Evolutionary conservation across 2,329 filamentous ascomycete species (phyloP).

Genomic region (Pyricularia sp.): DNA sequence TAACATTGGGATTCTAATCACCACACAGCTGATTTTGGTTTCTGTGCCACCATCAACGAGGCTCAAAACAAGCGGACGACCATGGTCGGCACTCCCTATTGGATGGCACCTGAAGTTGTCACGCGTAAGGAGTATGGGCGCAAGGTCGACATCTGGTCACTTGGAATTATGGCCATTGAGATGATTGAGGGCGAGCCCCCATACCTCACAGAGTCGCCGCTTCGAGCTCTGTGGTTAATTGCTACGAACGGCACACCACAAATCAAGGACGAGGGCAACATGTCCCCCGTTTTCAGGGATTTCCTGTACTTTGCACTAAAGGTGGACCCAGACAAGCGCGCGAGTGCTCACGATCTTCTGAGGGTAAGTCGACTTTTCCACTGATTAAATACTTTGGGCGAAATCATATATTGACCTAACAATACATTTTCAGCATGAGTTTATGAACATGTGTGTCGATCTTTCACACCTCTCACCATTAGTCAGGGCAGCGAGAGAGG

Average conservation of each 20-base stretch:
- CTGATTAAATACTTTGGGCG: background rate
- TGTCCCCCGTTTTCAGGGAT: slow-evolving; percentile 74
- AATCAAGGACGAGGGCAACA: slow-evolving; percentile 82
- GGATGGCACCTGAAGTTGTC: slow-evolving; percentile 99
- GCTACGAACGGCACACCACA: slow-evolving; percentile 90
- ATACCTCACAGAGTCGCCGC: slow-evolving; percentile 86
- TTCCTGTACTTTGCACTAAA: slow-evolving; percentile 89
- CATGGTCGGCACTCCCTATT: slow-evolving; percentile 98
- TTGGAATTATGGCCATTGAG: slow-evolving; percentile 99
- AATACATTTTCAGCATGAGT: slow-evolving; percentile 48
- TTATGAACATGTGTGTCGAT: slow-evolving; percentile 66
- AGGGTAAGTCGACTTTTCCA: slow-evolving; percentile 50
- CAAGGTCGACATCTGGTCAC: slow-evolving; percentile 96
- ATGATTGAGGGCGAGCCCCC: slow-evolving; percentile 99
- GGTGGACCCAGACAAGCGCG: slow-evolving; percentile 93
- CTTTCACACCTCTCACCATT: slow-evolving; percentile 69
- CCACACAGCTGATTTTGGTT: slow-evolving; percentile 77
- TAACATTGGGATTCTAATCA: background rate
- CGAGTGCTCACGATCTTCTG: slow-evolving; percentile 84
- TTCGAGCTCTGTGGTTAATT: slow-evolving; percentile 88
- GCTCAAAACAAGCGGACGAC: slow-evolving; percentile 94
- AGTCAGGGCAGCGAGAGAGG: slow-evolving; percentile 73
- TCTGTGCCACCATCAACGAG: slow-evolving; percentile 97
- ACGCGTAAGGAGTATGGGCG: slow-evolving; percentile 95
- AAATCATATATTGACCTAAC: slow-evolving; percentile 10